Percentiles rank a stretch among this genome's conserved stretches.
Conservation (phyloP, 2,329 filamentous ascomycete species). For the Rutstroemia sp. region DNA sequence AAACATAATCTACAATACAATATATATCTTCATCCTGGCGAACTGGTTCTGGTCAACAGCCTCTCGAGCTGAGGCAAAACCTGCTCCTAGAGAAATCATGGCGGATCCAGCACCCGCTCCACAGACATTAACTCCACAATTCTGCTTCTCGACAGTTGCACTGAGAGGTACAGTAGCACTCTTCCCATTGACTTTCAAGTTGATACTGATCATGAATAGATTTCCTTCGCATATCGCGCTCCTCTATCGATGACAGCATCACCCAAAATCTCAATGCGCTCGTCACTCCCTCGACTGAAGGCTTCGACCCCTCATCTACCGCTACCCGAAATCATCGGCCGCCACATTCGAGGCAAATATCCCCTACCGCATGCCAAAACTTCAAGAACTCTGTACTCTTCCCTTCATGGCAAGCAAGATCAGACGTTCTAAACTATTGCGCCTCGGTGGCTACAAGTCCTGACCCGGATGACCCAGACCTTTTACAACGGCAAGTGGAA, state of each 20-base stretch:
- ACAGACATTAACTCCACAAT: constrained; percentile 60
- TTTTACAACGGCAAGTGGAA: constrained; percentile 61
- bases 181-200: background rate
- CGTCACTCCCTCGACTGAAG: constrained; percentile 60
- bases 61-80: constrained; percentile 21
- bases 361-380: constrained; percentile 51
- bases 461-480: constrained; percentile 79
- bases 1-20: background rate
- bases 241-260: constrained; percentile 87
- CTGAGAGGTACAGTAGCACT: constrained; percentile 49
- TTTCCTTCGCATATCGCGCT: constrained; percentile 80
- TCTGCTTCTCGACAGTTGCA: constrained; percentile 66
- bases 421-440: constrained; percentile 84
- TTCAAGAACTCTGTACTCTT: constrained; percentile 80
- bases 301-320: constrained; percentile 77
- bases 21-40: constrained; percentile 22
- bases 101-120: constrained; percentile 25
- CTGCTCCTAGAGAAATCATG: constrained; percentile 16
- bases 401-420: constrained; percentile 77
- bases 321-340: constrained; percentile 50
- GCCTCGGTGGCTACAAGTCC: constrained; percentile 78
- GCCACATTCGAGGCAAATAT: constrained; percentile 44
- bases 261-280: constrained; percentile 88
- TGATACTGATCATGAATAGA: constrained; percentile 45
- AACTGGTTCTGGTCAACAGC: constrained; percentile 25